Base-by-base conservation (phyloP, 108 stramenopile species). In the Ochromonas danica region DNA sequence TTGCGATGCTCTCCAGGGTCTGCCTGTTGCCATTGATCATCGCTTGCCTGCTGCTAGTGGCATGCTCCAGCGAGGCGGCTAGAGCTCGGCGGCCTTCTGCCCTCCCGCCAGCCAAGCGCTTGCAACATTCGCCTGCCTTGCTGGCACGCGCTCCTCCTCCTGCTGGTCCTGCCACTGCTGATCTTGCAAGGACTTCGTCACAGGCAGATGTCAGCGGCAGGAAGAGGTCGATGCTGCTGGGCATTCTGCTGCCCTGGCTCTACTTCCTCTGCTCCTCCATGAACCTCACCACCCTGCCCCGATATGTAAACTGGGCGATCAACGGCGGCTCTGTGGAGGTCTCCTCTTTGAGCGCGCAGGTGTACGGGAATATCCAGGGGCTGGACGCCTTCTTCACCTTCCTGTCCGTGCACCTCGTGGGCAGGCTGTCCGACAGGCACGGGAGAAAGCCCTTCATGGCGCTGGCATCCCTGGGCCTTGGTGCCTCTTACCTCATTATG, bases 381-480 rank as follows among this genome's bases (percentile, higher is more conserved):
- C 63, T 61, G 70, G 82, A 83, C 60, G 75, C 74, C 0, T 25
- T 75, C 0, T 81, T 83, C 80, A 83, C 82, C 0, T 80, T 83
- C 35, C 71, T 83, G 30, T 31, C 80, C 0, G 80, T 81, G 35
- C 81, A 83, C 60, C 40, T 78, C 36, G 78, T 77, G 63, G 80
- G 79, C 39, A 51, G 3, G 39, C 14, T 83, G 75, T 79, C 78
- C 74, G 82, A 83, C 60, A 80, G 30, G 36, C 81, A 40, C 35
- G 82, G 82, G 25, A 51, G 82, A 0, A 35, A 77, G 1, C 82
- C 82, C 61, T 83, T 83, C 61, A 43, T 83, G 82, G 62, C 67
- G 1, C 79, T 82, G 51, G 10, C 51, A 22, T 57, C 51, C 17
- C 51, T 57, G 51, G 51, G 51, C 51, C 51, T 57, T 22, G 51